These are phyloP conservation scores for Cladophialophora chaetospira DNA, from an alignment of 2,329 filamentous ascomycete species.

Conservation along the genomic window DNA sequence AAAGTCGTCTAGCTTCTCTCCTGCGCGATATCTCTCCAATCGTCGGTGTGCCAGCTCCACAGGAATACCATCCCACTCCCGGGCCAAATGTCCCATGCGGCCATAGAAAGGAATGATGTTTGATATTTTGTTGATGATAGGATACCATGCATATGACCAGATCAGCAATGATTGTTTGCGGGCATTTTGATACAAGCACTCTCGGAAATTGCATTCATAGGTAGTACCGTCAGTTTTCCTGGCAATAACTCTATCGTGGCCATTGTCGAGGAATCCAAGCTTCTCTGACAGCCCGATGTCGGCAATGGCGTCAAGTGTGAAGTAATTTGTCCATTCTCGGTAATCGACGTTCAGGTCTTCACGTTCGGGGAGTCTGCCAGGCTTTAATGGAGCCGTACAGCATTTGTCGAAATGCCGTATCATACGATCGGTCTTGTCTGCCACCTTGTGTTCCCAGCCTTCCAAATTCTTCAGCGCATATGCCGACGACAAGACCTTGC, in stretches of 20 bases:
- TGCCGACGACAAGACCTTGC: constrained; percentile 43
- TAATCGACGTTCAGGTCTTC: constrained; percentile 40
- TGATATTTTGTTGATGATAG: constrained; percentile 18
- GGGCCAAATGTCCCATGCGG: constrained; percentile 27
- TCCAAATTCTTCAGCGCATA: constrained; percentile 47
- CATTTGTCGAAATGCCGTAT: constrained; percentile 41
- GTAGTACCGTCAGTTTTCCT: constrained; percentile 32
- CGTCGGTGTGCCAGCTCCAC: constrained; percentile 47
- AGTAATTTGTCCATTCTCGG: constrained; percentile 42
- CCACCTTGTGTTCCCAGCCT: constrained; percentile 46
- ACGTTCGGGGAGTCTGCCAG: not conserved
- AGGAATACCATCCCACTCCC: constrained; percentile 51
- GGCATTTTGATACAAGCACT: constrained; percentile 15
- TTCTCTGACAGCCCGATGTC: constrained; percentile 43
- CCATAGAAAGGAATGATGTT: constrained; percentile 32
- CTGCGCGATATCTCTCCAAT: constrained; percentile 48
- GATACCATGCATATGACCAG: constrained; percentile 35
- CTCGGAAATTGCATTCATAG: constrained; percentile 24
- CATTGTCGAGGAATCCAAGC: constrained; percentile 42
- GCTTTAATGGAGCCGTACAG: constrained; percentile 33
- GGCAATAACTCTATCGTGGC: constrained; percentile 36
- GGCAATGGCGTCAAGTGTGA: constrained; percentile 43
- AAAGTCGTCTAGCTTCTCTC: constrained; percentile 60
- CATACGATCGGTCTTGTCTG: constrained; percentile 39
- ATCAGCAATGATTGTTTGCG: constrained; percentile 29